phyloP scores from a whole-genome alignment of 768 basidiomycete species.

The Holtermanniella nyarrowii region DNA sequence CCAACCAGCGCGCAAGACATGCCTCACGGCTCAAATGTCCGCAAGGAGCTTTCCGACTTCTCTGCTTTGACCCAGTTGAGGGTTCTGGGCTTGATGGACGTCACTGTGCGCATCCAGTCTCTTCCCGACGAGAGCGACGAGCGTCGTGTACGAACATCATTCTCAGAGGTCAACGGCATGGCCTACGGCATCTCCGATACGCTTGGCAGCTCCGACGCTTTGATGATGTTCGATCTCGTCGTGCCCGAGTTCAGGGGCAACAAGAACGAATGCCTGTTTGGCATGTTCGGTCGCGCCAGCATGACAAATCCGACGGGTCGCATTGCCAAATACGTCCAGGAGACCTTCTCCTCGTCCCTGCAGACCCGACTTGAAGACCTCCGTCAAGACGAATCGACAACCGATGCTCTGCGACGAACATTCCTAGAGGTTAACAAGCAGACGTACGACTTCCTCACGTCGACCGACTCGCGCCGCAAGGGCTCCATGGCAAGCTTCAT shows the following conservation, averaged over 20 bases:
- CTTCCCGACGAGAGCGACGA: constrained; percentile 58
- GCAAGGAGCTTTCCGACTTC: constrained; percentile 63
- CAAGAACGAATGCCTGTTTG: constrained; percentile 78
- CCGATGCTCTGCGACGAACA: constrained; percentile 71
- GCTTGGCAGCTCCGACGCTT: constrained; percentile 60
- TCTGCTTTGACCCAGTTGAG: constrained; percentile 71
- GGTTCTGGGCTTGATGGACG: constrained; percentile 95
- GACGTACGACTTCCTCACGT: constrained; percentile 55
- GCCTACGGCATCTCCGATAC: constrained; percentile 94
- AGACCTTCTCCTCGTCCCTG: constrained; percentile 62
- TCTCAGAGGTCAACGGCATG: constrained; percentile 80
- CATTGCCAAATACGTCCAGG: constrained; percentile 72
- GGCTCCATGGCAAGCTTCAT: constrained; percentile 56
- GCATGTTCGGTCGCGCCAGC: constrained; percentile 79
- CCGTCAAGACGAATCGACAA: constrained; percentile 49
- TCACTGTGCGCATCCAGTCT: constrained; percentile 54
- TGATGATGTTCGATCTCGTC: constrained; percentile 87
- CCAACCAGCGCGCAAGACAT: constrained; percentile 49
- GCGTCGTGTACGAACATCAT: constrained; percentile 81
- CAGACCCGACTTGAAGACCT: constrained; percentile 50
- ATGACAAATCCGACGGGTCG: constrained; percentile 45
- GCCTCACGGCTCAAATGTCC: constrained; percentile 36
- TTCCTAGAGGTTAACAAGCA: constrained; percentile 79
- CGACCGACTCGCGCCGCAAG: constrained; percentile 49
- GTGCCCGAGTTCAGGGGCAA: constrained; percentile 69